Evolutionary conservation across 192 early-diverging fungal genomes (phyloP), one percentile per base, ranked within the genome.

Genomic region (Blastocladiella britannica): DNA sequence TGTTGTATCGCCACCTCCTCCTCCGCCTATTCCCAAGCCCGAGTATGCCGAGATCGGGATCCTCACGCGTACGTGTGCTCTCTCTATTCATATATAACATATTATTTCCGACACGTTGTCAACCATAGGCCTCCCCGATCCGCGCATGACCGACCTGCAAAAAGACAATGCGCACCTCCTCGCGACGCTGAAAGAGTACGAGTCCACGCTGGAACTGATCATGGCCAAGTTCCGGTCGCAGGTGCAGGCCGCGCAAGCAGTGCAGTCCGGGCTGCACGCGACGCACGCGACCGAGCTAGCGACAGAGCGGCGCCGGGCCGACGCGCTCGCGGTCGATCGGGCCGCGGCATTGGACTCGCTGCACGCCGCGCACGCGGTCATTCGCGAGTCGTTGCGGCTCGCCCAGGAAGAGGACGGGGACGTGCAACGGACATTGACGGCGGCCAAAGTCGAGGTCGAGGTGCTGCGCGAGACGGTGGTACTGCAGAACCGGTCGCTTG

Each of bases 151-250:
- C 1, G 74, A 75, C 12, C 54, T 76, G 52, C 66, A 68, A 37
- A 63, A 63, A 47, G 74, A 76, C 60, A 76, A 78, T 37, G 62
- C 64, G 30, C 43, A 70, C 12, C 60, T 76, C 22, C 65, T 64
- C 47, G 67, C 75, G 43, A 51, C 65, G 5, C 65, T 74, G 18
- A 76, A 75, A 56, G 68, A 76, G 54, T 76, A 75, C 60, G 74
- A 76, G 60, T 56, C 70, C n/a, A 72, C 74, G 4, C 58, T 76
- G 7, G 72, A 76, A 53, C 61, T 75, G 7, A 59, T 76, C 25
- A 76, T 76, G 72, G 37, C 57, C 25, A 76, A 76, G 59, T 76
- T 72, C 53, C 51, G 72, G 28, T 52, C 57, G n/a, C 72, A 76
- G 52, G 63, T 70, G 62, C 37, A 47, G n/a, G 37, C 37, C 0